Percentiles rank a stretch among this genome's conserved stretches.
phyloP scores from a whole-genome alignment of 1,284 basidiomycete species.

The Coniophora puteana region DNA sequence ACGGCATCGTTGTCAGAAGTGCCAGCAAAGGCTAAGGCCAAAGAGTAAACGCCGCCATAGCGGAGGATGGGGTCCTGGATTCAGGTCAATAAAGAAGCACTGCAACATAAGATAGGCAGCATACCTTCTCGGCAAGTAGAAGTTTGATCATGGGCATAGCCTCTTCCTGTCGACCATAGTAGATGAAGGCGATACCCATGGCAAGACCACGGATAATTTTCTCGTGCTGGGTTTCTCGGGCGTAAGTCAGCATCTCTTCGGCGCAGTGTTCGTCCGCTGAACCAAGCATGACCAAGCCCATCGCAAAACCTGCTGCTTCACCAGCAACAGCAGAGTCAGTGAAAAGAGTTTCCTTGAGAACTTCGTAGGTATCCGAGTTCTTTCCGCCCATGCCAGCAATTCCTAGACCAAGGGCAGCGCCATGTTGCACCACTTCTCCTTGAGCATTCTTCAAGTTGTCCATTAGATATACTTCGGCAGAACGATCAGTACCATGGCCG shows the following conservation, averaged over 20 bases:
- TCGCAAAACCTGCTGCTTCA: conserved; percentile 91
- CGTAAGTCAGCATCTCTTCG: conserved; percentile 92
- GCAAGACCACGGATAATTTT: conserved; percentile 96
- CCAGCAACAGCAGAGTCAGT: conserved; percentile 92
- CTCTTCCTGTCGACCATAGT: conserved; percentile 87
- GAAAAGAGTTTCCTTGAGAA: conserved; percentile 85
- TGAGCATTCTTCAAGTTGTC: conserved; percentile 71
- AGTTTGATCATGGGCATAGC: conserved; percentile 77
- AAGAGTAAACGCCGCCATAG: conserved; percentile 93
- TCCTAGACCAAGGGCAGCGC: conserved; percentile 90
- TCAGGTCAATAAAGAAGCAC: conserved; percentile 9
- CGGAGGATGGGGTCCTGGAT: conserved; percentile 88
- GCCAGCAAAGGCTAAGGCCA: conserved; percentile 92
- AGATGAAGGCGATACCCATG: conserved; percentile 86
- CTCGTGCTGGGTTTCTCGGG: conserved; percentile 94
- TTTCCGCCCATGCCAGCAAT: conserved; percentile 91
- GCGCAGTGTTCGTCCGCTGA: conserved; percentile 76
- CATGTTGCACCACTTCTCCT: conserved; percentile 90
- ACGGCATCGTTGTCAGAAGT: conserved; percentile 92
- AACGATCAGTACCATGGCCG: conserved; percentile 70
- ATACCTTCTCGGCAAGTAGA: conserved; percentile 82
- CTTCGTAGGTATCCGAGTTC: conserved; percentile 86
- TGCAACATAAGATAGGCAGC: conserved; percentile 12
- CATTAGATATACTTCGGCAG: conserved; percentile 71
- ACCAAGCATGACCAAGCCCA: conserved; percentile 96